phyloP scores from a whole-genome alignment of 139 green algal genomes.

The Raphidocelis subcapitata region DNA sequence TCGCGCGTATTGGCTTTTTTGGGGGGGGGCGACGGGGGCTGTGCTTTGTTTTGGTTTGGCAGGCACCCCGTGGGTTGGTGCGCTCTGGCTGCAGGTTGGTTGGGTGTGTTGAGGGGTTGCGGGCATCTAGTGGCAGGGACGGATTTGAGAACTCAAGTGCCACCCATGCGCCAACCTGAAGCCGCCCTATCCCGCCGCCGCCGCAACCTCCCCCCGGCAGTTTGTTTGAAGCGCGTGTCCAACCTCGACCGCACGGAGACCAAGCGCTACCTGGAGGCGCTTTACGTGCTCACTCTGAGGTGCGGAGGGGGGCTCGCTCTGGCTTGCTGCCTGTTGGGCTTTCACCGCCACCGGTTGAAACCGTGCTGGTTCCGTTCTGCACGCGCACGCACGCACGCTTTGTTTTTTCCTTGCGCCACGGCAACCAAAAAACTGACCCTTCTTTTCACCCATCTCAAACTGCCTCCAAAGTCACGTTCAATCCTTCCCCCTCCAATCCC shows the following conservation, averaged over 20 bases:
- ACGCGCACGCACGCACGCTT: neutral
- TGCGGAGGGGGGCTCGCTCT: slow-evolving; percentile 30
- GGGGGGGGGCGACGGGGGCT: neutral
- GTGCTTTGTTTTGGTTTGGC: neutral
- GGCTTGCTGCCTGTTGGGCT: neutral
- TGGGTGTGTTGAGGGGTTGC: too few relatives aligned
- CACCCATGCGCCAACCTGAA: too few relatives aligned
- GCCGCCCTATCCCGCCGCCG: neutral
- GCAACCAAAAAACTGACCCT: too few relatives aligned
- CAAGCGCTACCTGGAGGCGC: slow-evolving; percentile 74
- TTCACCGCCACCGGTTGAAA: neutral
- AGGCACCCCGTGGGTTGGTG: too few relatives aligned
- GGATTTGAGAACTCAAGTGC: too few relatives aligned
- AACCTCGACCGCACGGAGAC: slow-evolving; percentile 69
- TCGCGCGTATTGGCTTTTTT: neutral
- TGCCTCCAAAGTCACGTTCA: neutral
- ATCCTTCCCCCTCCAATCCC: neutral
- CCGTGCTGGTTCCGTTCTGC: neutral
- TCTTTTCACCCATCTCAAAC: too few relatives aligned
- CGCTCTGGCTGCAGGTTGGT: too few relatives aligned
- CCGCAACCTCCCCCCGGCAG: neutral
- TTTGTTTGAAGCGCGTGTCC: slow-evolving; percentile 65
- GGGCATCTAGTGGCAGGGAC: too few relatives aligned
- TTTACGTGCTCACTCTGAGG: slow-evolving; percentile 73
- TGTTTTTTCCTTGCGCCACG: neutral